Evolutionary conservation across 257 asterid genomes (phyloP).

Genomic region (Ophiorrhiza pumila): DNA sequence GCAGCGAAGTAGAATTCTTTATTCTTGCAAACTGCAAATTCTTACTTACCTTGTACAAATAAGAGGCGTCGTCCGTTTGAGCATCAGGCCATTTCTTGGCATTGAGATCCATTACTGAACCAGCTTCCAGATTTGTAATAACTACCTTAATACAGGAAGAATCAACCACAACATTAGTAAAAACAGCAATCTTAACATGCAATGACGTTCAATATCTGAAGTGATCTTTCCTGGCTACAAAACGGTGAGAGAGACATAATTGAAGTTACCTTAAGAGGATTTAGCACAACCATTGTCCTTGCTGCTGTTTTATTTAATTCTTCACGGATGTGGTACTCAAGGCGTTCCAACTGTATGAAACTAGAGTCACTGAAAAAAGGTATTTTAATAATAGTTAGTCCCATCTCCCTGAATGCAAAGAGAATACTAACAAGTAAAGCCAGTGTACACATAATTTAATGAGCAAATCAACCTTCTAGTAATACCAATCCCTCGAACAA

Average conservation of each 20-base stretch:
- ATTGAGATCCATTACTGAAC: constrained; percentile 63
- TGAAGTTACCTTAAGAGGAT: constrained; percentile 72
- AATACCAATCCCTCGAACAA: constrained; percentile 90
- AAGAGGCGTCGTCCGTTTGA: constrained; percentile 57
- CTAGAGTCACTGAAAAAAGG: constrained; percentile 69
- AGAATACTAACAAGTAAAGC: constrained; percentile 9
- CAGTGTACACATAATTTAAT: constrained; percentile 6
- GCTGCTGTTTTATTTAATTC: constrained; percentile 82
- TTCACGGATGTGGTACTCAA: constrained; percentile 86
- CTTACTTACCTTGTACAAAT: constrained; percentile 58
- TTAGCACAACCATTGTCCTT: constrained; percentile 78
- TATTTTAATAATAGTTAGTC: constrained; percentile 6
- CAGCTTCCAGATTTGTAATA: constrained; percentile 65
- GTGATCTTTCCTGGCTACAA: background rate
- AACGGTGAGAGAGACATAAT: background rate
- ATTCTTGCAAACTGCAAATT: constrained; percentile 1
- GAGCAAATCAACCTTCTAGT: constrained; percentile 69
- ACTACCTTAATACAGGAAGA: constrained; percentile 52
- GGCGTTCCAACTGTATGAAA: constrained; percentile 72
- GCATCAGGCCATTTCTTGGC: constrained; percentile 98
- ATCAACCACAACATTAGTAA: background rate
- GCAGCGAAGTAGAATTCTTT: background rate
- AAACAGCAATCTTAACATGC: background rate
- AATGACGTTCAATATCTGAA: background rate
- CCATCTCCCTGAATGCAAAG: constrained; percentile 14